These are phyloP conservation scores for Arabidopsis lyrata DNA, from an alignment of 441 rosid species.

Conservation along the genomic window DNA sequence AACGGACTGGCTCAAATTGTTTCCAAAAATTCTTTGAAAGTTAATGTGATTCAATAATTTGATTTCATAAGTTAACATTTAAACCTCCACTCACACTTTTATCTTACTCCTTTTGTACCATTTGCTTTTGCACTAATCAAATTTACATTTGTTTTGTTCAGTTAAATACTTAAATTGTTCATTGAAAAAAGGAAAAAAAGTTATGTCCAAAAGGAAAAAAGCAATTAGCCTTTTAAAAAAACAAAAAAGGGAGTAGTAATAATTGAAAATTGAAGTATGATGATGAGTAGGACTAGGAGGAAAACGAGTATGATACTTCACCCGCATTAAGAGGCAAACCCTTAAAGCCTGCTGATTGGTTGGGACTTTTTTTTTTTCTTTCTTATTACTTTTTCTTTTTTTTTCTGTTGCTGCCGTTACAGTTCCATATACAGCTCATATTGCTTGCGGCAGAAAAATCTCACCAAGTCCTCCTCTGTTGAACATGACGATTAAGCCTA, in stretches of 20 bases:
- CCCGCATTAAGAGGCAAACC: constrained; percentile 39
- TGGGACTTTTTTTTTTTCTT: not conserved
- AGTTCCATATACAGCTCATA: constrained; percentile 43
- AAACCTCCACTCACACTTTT: too few species aligned
- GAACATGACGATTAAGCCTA: constrained; percentile 40
- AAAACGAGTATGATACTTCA: constrained; percentile 37
- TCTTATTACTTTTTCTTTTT: not conserved
- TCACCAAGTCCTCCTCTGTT: constrained; percentile 14
- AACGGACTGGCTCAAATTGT: too few species aligned
- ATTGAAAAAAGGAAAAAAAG: too few species aligned
- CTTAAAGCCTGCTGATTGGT: constrained; percentile 10
- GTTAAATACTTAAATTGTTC: too few species aligned
- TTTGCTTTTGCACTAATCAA: not conserved
- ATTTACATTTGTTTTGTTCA: not conserved
- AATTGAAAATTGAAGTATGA: not conserved
- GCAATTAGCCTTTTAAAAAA: not conserved
- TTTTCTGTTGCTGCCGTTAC: constrained; percentile 44
- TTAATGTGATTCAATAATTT: not conserved
- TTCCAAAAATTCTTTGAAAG: not conserved
- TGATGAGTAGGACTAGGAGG: not conserved
- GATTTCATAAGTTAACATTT: too few species aligned
- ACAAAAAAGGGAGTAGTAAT: too few species aligned
- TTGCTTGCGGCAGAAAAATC: constrained; percentile 1
- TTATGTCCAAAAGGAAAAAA: not conserved
- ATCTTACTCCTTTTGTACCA: not conserved